Evolutionary conservation across 352 stramenopile genomes (phyloP), one percentile per base, ranked within the genome.

Genomic region (Pythium monospermum): DNA sequence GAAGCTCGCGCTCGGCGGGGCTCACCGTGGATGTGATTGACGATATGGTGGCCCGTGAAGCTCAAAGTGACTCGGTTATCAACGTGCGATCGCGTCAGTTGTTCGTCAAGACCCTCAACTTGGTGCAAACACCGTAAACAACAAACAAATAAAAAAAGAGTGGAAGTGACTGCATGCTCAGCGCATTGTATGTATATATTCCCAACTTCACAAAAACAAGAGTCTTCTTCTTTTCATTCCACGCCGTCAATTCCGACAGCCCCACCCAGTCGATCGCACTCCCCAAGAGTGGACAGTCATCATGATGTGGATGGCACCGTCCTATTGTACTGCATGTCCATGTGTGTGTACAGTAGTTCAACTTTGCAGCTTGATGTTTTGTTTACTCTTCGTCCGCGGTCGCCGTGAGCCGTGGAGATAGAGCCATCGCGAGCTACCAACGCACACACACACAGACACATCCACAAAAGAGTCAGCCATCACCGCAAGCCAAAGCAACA

Each of bases 61-160:
- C 59, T 21, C 22, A 39, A 11, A 57, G 42, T 19, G 63, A 74
- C 48, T 75, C 71, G 0, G 49, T 85, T 4, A 65, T 90, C 35
- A 82, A 67, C 40, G 59, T 60, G 7, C 73, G 66, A 19, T 74
- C 69, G 22, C 71, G 80, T 19, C 79, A 86, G 53, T 42, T 92
- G 4, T 65, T 90, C 23, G 69, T 83, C 36, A 92, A 92, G 71
- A 85, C 82, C 39, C 66, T 92, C 40, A 70, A 76, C 39, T 58
- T 90, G 50, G 76, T 74, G n/a, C 55, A 64, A 23, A 49, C 75
- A 25, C 59, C 64, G 46, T 68, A 48, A 33, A 49, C 39, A 21
- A 45, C 41, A 13, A 6, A 15, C 36, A 40, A 30, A 52, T 23
- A 13, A n/a, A 32, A 32, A 43, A n/a, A n/a, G n/a, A n/a, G n/a